Evolutionary conservation across 257 asterid genomes (phyloP).

Genomic region (Leonotis leonurus): DNA sequence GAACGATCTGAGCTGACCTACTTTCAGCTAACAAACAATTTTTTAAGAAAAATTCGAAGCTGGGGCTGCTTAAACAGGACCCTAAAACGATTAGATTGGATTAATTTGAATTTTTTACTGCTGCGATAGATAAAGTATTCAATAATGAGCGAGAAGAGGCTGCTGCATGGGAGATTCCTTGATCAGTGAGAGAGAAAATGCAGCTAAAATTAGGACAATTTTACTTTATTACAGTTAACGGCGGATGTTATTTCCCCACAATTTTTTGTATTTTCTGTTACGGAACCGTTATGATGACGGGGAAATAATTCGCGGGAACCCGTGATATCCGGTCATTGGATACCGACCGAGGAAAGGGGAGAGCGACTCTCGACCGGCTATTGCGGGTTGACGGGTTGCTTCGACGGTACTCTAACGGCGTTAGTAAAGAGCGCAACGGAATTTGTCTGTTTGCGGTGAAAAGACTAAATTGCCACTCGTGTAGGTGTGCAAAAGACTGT

Average conservation of each 20-base stretch:
- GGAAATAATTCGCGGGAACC: conserved; percentile 39
- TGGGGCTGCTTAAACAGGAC: conserved; percentile 25
- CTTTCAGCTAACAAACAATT: conserved; percentile 37
- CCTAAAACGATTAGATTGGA: conserved; percentile 5
- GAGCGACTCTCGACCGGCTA: conserved; percentile 39
- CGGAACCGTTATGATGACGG: conserved; percentile 9
- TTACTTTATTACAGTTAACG: background rate
- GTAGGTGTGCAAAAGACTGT: background rate
- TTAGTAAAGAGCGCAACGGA: background rate
- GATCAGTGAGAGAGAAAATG: conserved; percentile 2
- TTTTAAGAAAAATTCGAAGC: conserved; percentile 29
- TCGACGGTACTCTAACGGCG: conserved; percentile 38
- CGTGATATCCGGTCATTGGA: conserved; percentile 36
- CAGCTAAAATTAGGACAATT: conserved; percentile 13
- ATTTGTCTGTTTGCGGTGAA: background rate
- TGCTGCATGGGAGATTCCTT: conserved; percentile 23
- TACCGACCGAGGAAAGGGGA: conserved; percentile 38
- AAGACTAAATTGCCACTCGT: conserved; percentile 15
- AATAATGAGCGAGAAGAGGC: conserved; percentile 21
- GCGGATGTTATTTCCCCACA: background rate
- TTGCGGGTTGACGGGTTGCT: conserved; percentile 42
- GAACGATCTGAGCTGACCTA: conserved; percentile 31
- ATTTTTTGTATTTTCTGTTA: background rate
- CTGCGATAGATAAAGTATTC: background rate
- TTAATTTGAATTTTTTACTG: conserved; percentile 6